phyloP scores from a whole-genome alignment of 2,329 filamentous ascomycete genomes.

The Colletotrichum ledebouriae region DNA sequence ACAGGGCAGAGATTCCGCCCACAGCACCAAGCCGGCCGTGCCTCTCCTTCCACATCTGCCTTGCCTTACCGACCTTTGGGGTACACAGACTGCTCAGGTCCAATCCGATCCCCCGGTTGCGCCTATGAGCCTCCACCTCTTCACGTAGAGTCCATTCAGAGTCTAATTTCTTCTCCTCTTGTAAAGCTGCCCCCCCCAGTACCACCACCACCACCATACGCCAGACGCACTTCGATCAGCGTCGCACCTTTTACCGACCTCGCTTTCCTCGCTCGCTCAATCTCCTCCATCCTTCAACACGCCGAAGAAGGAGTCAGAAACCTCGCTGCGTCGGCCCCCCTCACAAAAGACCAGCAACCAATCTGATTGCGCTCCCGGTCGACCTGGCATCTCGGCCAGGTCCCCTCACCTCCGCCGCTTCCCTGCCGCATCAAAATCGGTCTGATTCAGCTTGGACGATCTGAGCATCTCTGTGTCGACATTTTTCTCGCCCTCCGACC shows the following conservation, averaged over 20 bases:
- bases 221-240: conserved; percentile 22
- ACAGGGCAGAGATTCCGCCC: no score
- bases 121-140: conserved; percentile 38
- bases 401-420: conserved; percentile 30
- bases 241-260: conserved; percentile 10
- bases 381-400: conserved; percentile 39
- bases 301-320: neutral
- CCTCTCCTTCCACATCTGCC: neutral
- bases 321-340: conserved; percentile 4
- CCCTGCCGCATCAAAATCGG: conserved; percentile 18
- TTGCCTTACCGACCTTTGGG: conserved; percentile 5
- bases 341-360: conserved; percentile 22
- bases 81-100: conserved; percentile 11
- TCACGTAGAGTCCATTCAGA: conserved; percentile 33
- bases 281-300: neutral
- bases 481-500: neutral
- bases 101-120: conserved; percentile 29
- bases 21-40: no score
- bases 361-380: conserved; percentile 22
- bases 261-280: neutral
- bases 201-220: conserved; percentile 5
- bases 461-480: neutral
- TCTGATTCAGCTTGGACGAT: neutral
- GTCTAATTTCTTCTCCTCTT: conserved; percentile 33
- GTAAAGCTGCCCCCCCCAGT: conserved; percentile 20